Percentiles rank a stretch among this genome's conserved stretches.
phyloP scores from a whole-genome alignment of 208 protist genomes.

The Wallacemonas rigidus region DNA sequence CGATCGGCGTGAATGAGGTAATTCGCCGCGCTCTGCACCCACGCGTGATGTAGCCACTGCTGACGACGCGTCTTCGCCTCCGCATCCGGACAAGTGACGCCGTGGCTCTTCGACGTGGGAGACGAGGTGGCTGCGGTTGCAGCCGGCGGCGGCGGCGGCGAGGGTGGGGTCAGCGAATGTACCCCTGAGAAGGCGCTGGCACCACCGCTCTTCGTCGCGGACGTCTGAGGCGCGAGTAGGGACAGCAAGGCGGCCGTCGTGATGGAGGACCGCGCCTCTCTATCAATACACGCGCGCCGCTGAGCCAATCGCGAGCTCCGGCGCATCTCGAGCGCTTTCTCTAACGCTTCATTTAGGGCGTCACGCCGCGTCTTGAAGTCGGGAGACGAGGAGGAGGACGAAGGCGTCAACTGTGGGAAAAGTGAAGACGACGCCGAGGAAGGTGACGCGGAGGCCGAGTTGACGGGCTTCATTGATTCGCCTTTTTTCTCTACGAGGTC shows the following conservation, averaged over 20 bases:
- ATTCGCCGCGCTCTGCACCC: conserved; percentile 37
- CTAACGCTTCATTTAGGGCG: conserved; percentile 55
- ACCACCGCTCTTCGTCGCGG: too few species aligned
- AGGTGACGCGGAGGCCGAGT: conserved; percentile 4
- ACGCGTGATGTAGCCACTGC: conserved; percentile 31
- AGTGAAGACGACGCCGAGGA: background rate
- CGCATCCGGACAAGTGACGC: background rate
- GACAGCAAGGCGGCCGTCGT: background rate
- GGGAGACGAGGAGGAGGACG: background rate
- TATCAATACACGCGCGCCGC: background rate
- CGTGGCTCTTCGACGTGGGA: too few species aligned
- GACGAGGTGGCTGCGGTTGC: conserved; percentile 4
- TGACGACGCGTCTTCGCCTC: background rate
- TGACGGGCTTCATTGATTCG: too few species aligned
- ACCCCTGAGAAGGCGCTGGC: too few species aligned
- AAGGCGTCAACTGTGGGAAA: too few species aligned
- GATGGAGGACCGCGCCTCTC: background rate
- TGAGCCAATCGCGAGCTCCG: conserved; percentile 36
- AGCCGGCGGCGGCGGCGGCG: conserved; percentile 2
- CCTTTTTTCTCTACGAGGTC: too few species aligned
- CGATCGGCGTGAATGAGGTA: conserved; percentile 34
- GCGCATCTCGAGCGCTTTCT: conserved; percentile 51
- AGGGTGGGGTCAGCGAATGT: background rate
- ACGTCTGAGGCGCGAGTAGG: too few species aligned
- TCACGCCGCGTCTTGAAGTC: conserved; percentile 17